Percentiles rank a stretch among this genome's conserved stretches.
phyloP scores from a whole-genome alignment of 2,329 filamentous ascomycete genomes.

The Botrytis paeoniae region DNA sequence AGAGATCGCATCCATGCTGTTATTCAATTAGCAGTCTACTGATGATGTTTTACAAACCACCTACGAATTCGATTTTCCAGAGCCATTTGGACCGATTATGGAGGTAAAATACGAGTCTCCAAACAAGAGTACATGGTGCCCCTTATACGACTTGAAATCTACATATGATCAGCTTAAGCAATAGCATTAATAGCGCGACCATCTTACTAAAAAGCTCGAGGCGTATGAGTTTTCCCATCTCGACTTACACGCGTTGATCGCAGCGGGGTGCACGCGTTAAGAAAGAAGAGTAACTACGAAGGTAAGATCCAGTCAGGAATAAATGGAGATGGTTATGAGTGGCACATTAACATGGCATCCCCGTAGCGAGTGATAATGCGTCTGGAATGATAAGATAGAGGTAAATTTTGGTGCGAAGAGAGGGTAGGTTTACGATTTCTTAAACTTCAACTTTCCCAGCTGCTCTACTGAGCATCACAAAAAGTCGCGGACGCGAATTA shows the following conservation, averaged over 20 bases:
- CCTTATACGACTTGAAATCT: constrained; percentile 99
- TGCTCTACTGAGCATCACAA: constrained; percentile 3
- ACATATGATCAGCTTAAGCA: constrained; percentile 24
- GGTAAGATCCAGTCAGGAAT: neutral
- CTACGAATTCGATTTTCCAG: constrained; percentile 96
- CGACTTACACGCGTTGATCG: constrained; percentile 40
- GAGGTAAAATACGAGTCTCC: constrained; percentile 99
- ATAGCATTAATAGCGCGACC: constrained; percentile 12
- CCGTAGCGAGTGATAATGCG: neutral
- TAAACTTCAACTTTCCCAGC: neutral
- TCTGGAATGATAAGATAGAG: neutral
- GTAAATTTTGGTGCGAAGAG: neutral
- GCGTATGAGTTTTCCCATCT: constrained; percentile 93
- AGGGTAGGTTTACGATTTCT: neutral
- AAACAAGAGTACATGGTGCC: constrained; percentile 89
- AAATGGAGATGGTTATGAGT: neutral
- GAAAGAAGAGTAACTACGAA: constrained; percentile 5
- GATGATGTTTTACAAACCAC: constrained; percentile 44
- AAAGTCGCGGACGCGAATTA: constrained; percentile 19
- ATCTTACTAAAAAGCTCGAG: constrained; percentile 87
- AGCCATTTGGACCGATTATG: constrained; percentile 99
- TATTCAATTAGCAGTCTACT: constrained; percentile 29
- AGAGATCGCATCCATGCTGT: constrained; percentile 96
- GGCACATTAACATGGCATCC: neutral
- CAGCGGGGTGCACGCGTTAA: constrained; percentile 30